These are phyloP conservation scores for Exophiala calicioides DNA, from an alignment of 2,329 filamentous ascomycete species.

Conservation along the genomic window DNA sequence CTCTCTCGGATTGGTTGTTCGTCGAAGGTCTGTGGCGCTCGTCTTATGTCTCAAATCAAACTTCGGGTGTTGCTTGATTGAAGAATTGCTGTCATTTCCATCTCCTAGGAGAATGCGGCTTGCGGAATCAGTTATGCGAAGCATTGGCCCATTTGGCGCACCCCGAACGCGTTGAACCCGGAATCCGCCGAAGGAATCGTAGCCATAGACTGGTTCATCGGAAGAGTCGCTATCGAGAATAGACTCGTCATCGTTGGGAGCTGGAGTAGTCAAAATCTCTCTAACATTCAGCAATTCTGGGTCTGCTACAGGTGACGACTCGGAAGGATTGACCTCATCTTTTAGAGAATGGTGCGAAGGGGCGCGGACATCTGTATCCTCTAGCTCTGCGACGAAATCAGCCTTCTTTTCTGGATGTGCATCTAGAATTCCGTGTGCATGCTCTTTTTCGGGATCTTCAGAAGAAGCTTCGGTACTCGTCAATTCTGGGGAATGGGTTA, in stretches of 20 bases:
- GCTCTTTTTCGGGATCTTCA: no score
- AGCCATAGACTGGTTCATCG: slow-evolving; percentile 13
- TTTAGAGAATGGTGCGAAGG: no score
- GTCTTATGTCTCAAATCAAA: slow-evolving; percentile 10
- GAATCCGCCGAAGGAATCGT: slow-evolving; percentile 23
- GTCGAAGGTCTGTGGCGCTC: slow-evolving; percentile 15
- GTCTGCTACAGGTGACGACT: background rate
- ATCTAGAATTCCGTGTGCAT: no score
- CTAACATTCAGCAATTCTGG: slow-evolving; percentile 7
- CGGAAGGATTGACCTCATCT: background rate
- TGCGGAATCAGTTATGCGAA: slow-evolving; percentile 28
- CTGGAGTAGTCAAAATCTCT: slow-evolving; percentile 17
- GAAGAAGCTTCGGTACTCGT: background rate
- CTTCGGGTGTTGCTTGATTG: background rate
- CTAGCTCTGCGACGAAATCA: no score
- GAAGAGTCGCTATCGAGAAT: slow-evolving; percentile 9
- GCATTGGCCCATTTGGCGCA: slow-evolving; percentile 17
- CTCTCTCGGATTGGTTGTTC: slow-evolving; percentile 4
- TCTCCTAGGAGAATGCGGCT: slow-evolving; percentile 19
- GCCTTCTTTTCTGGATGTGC: no score
- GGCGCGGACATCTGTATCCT: no score
- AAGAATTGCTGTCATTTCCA: background rate
- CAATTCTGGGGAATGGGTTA: background rate
- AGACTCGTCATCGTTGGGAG: slow-evolving; percentile 10
- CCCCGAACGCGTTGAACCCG: slow-evolving; percentile 19